Percentiles rank a stretch among this genome's conserved stretches.
Evolutionary conservation across 108 stramenopile species (phyloP).

Genomic region (Skeletonema marinoi): DNA sequence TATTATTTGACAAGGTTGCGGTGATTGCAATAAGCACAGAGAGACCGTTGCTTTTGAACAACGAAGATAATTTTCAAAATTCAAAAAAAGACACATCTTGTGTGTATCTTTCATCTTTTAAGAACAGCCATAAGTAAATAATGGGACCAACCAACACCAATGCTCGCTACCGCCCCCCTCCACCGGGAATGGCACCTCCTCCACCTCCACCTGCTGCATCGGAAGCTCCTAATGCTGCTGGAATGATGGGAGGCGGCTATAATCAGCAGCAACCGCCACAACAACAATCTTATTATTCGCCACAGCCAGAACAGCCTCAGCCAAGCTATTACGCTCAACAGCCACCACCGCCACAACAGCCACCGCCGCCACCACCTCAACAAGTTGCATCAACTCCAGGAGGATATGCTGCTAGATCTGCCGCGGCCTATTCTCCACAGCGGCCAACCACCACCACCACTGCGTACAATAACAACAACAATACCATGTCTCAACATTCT

Average conservation of each 20-base stretch:
- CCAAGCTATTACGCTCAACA: slow-evolving; percentile 4
- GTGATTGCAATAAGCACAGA: no score
- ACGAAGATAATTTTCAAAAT: neutral
- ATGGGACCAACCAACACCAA: slow-evolving; percentile 44
- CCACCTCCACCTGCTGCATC: slow-evolving; percentile 28
- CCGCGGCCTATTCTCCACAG: slow-evolving; percentile 37
- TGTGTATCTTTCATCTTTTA: neutral
- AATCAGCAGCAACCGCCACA: slow-evolving; percentile 22
- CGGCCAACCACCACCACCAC: slow-evolving; percentile 3
- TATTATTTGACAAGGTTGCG: no score
- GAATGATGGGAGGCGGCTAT: slow-evolving; percentile 3
- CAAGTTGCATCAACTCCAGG: slow-evolving; percentile 2
- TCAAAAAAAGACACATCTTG: neutral
- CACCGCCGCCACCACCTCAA: slow-evolving; percentile 13
- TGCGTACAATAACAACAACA: slow-evolving; percentile 19
- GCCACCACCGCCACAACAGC: neutral
- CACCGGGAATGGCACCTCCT: slow-evolving; percentile 40
- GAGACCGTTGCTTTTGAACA: no score
- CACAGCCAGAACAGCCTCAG: slow-evolving; percentile 21
- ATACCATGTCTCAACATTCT: slow-evolving; percentile 1
- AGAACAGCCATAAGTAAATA: neutral
- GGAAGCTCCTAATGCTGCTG: slow-evolving; percentile 2
- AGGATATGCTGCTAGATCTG: slow-evolving; percentile 40
- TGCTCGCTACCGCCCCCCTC: slow-evolving; percentile 46
- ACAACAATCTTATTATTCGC: slow-evolving; percentile 8